These are phyloP conservation scores for Nymphaea thermarum DNA, from an alignment of 164 flowering plant genomes.

Conservation along the genomic window DNA sequence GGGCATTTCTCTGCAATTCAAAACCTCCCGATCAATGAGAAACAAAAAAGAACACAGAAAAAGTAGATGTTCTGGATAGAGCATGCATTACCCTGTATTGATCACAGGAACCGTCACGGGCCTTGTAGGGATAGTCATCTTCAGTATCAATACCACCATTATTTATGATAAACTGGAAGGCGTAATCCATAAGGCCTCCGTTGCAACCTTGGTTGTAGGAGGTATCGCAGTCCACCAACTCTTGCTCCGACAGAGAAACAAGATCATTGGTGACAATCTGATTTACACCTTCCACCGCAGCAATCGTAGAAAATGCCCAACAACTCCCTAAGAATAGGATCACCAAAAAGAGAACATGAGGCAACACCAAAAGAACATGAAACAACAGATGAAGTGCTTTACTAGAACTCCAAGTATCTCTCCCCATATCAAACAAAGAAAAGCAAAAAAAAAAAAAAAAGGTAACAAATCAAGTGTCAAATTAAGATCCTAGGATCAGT, in stretches of 20 bases:
- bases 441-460: too few species aligned
- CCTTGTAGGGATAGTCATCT: constrained; percentile 68
- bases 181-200: constrained; percentile 96
- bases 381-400: too few species aligned
- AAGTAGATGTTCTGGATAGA: constrained; percentile 1
- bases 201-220: constrained; percentile 60
- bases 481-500: too few species aligned
- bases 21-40: too few species aligned
- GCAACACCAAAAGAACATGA: too few species aligned
- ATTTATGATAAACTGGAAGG: constrained; percentile 68
- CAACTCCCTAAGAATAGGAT: constrained; percentile 45
- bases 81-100: constrained; percentile 20
- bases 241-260: constrained; percentile 77
- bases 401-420: too few species aligned
- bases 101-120: constrained; percentile 43
- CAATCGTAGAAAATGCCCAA: constrained; percentile 95
- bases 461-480: too few species aligned
- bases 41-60: not conserved
- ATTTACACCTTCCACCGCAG: constrained; percentile 87
- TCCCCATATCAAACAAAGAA: too few species aligned
- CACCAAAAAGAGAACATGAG: too few species aligned
- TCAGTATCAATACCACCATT: constrained; percentile 88
- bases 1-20: constrained; percentile 45
- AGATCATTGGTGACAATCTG: constrained; percentile 63
- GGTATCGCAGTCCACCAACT: constrained; percentile 81